Evolutionary conservation across 164 flowering plant genomes (phyloP).

Genomic region (Houttuynia cordata): DNA sequence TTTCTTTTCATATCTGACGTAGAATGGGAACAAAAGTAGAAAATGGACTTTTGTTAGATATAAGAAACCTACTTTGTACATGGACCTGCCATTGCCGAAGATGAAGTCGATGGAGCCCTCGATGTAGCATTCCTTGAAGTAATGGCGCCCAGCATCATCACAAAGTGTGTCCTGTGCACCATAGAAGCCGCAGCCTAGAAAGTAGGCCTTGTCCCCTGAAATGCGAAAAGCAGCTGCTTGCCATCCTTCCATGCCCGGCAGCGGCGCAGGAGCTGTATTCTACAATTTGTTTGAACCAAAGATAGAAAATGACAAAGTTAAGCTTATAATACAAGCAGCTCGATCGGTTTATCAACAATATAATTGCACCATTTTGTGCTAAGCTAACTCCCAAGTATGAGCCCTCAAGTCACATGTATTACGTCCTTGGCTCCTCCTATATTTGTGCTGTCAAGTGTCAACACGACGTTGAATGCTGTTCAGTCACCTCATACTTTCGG

Average conservation of each 20-base stretch:
- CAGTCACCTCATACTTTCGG: background rate
- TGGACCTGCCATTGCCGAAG: slow-evolving; percentile 92
- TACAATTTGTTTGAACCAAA: slow-evolving; percentile 7
- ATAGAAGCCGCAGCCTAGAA: slow-evolving; percentile 73
- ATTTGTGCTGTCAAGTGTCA: background rate
- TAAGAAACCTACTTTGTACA: slow-evolving; percentile 55
- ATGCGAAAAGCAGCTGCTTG: slow-evolving; percentile 89
- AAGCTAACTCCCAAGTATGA: too few relatives aligned
- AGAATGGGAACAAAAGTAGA: background rate
- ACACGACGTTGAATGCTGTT: background rate
- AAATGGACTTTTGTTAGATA: background rate
- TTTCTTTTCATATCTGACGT: background rate
- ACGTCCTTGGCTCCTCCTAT: too few relatives aligned
- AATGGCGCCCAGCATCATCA: slow-evolving; percentile 91
- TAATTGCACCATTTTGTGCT: background rate
- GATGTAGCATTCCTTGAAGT: slow-evolving; percentile 89
- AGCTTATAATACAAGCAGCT: background rate
- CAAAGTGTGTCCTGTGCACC: slow-evolving; percentile 94
- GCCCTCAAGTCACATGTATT: too few relatives aligned
- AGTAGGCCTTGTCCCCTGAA: slow-evolving; percentile 91
- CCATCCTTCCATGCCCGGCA: slow-evolving; percentile 94
- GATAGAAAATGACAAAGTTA: background rate
- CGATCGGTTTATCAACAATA: too few relatives aligned
- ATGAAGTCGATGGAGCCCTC: slow-evolving; percentile 98
- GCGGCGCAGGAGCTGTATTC: slow-evolving; percentile 94